phyloP scores from a whole-genome alignment of 2,329 filamentous ascomycete species.

The Gaeumannomyces sp. region DNA sequence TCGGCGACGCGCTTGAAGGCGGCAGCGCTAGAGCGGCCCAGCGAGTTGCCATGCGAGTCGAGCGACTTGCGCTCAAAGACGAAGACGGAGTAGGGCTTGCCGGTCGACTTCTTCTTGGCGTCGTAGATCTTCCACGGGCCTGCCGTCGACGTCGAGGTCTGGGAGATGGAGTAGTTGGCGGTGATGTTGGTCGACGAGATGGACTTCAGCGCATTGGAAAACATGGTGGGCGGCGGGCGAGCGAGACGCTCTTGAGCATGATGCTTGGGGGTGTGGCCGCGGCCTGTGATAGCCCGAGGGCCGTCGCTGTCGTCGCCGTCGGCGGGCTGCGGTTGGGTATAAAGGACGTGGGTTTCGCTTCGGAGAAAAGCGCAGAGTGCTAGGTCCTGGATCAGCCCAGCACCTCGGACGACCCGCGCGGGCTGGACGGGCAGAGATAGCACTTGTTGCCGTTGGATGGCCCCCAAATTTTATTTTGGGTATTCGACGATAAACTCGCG shows the following conservation, averaged over 20 bases:
- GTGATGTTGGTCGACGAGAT: slow-evolving; percentile 86
- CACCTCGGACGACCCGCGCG: neutral
- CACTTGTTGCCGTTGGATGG: neutral
- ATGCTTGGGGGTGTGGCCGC: slow-evolving; percentile 1
- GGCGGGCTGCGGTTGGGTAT: no score
- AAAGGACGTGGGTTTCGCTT: neutral
- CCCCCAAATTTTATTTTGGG: no score
- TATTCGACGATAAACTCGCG: neutral
- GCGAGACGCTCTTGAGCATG: slow-evolving; percentile 9
- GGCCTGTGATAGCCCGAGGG: neutral
- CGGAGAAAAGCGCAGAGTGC: no score
- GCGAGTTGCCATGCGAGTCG: slow-evolving; percentile 57
- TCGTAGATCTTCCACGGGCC: slow-evolving; percentile 98
- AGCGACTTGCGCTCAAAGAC: slow-evolving; percentile 88
- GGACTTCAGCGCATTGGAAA: slow-evolving; percentile 88
- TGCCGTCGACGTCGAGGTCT: slow-evolving; percentile 68
- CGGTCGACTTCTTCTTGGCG: slow-evolving; percentile 92
- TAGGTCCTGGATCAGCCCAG: neutral
- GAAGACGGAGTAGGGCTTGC: slow-evolving; percentile 84
- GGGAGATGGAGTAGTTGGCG: slow-evolving; percentile 80
- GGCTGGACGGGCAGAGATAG: neutral
- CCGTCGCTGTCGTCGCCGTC: neutral
- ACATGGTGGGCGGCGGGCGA: slow-evolving; percentile 55
- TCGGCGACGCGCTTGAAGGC: slow-evolving; percentile 76
- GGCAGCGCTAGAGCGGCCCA: slow-evolving; percentile 57